These are phyloP conservation scores for Dactylonectria macrodidyma DNA, from an alignment of 2,329 filamentous ascomycete genomes.

Conservation along the genomic window DNA sequence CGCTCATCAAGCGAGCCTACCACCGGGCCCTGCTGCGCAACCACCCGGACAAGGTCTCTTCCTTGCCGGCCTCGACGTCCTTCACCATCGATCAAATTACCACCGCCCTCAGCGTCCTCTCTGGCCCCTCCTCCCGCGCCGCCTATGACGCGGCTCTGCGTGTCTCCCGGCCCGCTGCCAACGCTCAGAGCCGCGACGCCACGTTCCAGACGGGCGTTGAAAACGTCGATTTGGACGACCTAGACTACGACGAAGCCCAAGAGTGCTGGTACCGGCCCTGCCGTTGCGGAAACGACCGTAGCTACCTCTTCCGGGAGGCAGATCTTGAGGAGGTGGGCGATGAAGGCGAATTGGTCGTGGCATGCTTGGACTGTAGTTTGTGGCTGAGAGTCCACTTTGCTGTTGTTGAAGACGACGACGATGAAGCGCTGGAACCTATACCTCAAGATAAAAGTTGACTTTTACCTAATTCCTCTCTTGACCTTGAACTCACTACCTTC, in stretches of 20 bases:
- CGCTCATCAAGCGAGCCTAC: constrained; percentile 74
- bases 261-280: constrained; percentile 71
- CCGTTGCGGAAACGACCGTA: constrained; percentile 75
- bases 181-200: constrained; percentile 35
- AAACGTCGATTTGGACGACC: constrained; percentile 76
- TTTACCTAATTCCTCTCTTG: not conserved
- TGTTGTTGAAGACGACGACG: constrained; percentile 58
- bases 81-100: constrained; percentile 77
- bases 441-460: constrained; percentile 44
- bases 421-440: constrained; percentile 25
- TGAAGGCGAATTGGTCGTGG: constrained; percentile 74
- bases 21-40: constrained; percentile 74
- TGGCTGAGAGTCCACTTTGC: constrained; percentile 77
- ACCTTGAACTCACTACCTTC: no score
- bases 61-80: constrained; percentile 28
- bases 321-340: constrained; percentile 73
- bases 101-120: constrained; percentile 70
- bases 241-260: constrained; percentile 65
- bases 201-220: constrained; percentile 73
- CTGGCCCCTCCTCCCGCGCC: constrained; percentile 62
- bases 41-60: constrained; percentile 73
- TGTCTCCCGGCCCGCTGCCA: constrained; percentile 46
- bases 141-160: constrained; percentile 69
- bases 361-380: constrained; percentile 76
- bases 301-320: constrained; percentile 71